Conservation (phyloP, 805 yeast species). For the Tanozyma kutaoensis region DNA sequence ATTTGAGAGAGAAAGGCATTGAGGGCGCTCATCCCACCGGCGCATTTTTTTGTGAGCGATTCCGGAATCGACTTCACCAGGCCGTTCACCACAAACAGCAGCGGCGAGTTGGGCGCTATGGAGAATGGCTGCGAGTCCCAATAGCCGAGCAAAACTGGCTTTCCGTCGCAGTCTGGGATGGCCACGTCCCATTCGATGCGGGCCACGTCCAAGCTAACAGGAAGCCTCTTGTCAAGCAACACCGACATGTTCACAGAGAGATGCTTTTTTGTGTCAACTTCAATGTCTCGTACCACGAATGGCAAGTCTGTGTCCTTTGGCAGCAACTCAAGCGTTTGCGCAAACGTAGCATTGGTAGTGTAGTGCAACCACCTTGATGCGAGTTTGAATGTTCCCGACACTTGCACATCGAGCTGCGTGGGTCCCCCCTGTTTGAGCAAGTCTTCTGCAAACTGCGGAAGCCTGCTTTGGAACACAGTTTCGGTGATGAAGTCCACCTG, state of each 20-base stretch:
- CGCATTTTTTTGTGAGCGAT: conserved; percentile 7
- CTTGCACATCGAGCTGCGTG: conserved; percentile 8
- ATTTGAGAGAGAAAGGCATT: conserved; percentile 9
- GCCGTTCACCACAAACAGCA: conserved; percentile 1
- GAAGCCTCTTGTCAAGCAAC: conserved; percentile 4
- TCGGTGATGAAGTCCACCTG: conserved; percentile 12
- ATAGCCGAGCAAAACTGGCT: conserved; percentile 10
- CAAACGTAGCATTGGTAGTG: conserved; percentile 4
- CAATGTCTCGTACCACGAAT: conserved; percentile 1
- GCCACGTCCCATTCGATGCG: conserved; percentile 15
- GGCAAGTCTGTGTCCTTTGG: conserved; percentile 1
- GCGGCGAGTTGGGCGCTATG: not conserved
- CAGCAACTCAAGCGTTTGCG: conserved; percentile 2
- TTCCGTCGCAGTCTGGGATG: conserved; percentile 12
- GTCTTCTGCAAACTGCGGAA: conserved; percentile 5
- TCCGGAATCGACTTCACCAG: conserved; percentile 6
- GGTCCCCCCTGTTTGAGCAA: conserved; percentile 2
- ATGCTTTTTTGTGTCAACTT: conserved; percentile 1
- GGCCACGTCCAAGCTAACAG: conserved; percentile 8
- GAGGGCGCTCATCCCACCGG: conserved; percentile 8
- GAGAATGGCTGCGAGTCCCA: not conserved
- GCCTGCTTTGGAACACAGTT: conserved; percentile 7
- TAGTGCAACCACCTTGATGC: conserved; percentile 6
- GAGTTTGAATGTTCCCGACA: conserved; percentile 9
- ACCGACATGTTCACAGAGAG: not conserved